Base-by-base conservation (phyloP, 2,329 filamentous ascomycete genomes). In the Beauveria rudraprayagi region DNA sequence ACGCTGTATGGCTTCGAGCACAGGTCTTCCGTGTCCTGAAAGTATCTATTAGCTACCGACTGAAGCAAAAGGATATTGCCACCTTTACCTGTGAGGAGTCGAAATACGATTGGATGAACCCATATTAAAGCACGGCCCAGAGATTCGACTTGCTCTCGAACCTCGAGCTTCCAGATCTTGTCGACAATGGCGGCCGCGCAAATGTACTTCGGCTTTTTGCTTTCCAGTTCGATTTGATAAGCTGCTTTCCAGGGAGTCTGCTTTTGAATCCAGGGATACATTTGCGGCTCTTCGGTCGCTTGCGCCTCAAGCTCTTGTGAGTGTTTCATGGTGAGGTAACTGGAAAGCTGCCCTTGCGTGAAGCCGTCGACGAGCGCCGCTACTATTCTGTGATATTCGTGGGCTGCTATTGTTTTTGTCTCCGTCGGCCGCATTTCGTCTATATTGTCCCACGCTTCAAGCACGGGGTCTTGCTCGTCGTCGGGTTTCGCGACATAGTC, bases 391-490 rank as follows among this genome's bases (percentile, higher is more conserved):
- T 72, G 67, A 58, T 82, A 83, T 7, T 80, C 73, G 0, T 67
- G 70, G 40, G 70, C 66, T 1, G 71, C 66, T 5, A 84, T 61
- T 9, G 74, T 66, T 1, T 63, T 72, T 26, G 73, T 73, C 6
- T 75, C 72, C 1, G 60, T 61, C 1, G 82, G 83, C 43, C 75
- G 74, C 40, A 85, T 66, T 60, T 77, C 76, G 37, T 83, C 71
- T 19, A 86, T 77, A 61, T 81, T 79, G 3, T 70, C 67, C 54
- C 73, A 67, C 1, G 77, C 70, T 47, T 82, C 76, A 19, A 74
- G 47, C 16, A 56, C 69, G 2, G 64, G 56, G 10, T 67, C 65
- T 1, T 69, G 64, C 4, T 47, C 62, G 11, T 53, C 56, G 16
- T 48, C 28, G 1, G 57, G 22, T 47, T 44, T 40, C 24, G 17